Percentiles rank a stretch among this genome's conserved stretches.
phyloP scores from a whole-genome alignment of 768 basidiomycete genomes.

The Rhizopogon roseolus region DNA sequence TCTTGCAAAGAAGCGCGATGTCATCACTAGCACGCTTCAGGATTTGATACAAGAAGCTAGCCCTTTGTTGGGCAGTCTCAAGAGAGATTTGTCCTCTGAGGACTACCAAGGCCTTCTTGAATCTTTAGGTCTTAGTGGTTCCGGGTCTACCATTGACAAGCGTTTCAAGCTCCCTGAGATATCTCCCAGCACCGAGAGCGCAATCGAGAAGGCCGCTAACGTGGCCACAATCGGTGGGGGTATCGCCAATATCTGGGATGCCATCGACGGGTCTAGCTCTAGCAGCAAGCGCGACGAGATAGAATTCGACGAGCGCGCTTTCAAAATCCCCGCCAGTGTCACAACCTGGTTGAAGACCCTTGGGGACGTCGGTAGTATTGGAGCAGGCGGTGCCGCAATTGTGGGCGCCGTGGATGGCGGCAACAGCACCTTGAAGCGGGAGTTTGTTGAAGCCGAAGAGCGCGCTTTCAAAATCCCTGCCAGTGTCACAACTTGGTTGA shows the following conservation, averaged over 20 bases:
- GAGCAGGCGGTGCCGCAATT: no score
- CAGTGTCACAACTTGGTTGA: neutral
- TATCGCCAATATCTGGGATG: neutral
- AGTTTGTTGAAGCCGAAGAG: no score
- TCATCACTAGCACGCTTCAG: neutral
- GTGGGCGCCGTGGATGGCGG: no score
- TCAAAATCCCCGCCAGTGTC: no score
- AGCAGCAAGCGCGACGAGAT: neutral
- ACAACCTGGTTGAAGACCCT: no score
- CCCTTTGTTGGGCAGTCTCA: neutral
- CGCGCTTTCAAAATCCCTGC: neutral
- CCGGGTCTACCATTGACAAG: neutral
- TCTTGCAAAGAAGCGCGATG: neutral
- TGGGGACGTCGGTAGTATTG: no score
- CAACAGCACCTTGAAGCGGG: no score
- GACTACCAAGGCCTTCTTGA: no score
- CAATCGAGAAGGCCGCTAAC: neutral
- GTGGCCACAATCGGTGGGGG: neutral
- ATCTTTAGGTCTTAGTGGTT: no score
- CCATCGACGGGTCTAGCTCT: neutral
- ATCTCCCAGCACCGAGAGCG: neutral
- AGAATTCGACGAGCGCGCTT: no score
- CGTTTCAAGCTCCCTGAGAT: neutral
- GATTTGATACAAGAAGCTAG: neutral
- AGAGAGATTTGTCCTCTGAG: neutral